A percentile compares a stretch with the other conserved stretches of the same genome.
phyloP scores from a whole-genome alignment of 306 rosid genomes.

The Cicer pinnatifidum region DNA sequence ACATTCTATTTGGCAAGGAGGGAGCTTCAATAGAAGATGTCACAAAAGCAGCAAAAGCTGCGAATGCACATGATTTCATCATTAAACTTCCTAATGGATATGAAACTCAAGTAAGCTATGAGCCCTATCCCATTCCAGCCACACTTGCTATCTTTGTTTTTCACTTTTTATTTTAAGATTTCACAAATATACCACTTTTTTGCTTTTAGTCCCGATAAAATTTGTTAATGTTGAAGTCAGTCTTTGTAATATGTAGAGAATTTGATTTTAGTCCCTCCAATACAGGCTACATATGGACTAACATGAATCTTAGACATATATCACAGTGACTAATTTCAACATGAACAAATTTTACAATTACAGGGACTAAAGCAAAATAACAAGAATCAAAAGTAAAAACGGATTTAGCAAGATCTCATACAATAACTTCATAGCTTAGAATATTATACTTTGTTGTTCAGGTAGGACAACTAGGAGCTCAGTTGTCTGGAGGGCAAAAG shows the following conservation, averaged over 20 bases:
- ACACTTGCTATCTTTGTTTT: not conserved
- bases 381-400: too few relatives aligned
- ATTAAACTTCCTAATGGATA: slow-evolving; percentile 64
- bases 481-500: slow-evolving; percentile 84
- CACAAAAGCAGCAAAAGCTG: slow-evolving; percentile 64
- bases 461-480: slow-evolving; percentile 86
- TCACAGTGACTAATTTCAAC: too few relatives aligned
- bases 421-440: slow-evolving; percentile 6
- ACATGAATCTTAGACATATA: too few relatives aligned
- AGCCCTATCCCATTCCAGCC: slow-evolving; percentile 8
- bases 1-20: slow-evolving; percentile 79
- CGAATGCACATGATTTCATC: slow-evolving; percentile 87
- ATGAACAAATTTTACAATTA: too few relatives aligned
- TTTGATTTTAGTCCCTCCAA: too few relatives aligned
- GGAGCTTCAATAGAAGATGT: slow-evolving; percentile 68
- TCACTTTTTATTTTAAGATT: not conserved
- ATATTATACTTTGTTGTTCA: slow-evolving; percentile 29
- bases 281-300: too few relatives aligned
- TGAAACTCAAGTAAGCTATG: slow-evolving; percentile 70
- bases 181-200: too few relatives aligned
- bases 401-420: not conserved
- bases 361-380: too few relatives aligned
- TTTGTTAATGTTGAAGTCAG: too few relatives aligned
- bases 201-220: too few relatives aligned
- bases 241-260: too few relatives aligned